Base-by-base conservation (phyloP, 2,329 filamentous ascomycete genomes). In the Epichloe festucae region DNA sequence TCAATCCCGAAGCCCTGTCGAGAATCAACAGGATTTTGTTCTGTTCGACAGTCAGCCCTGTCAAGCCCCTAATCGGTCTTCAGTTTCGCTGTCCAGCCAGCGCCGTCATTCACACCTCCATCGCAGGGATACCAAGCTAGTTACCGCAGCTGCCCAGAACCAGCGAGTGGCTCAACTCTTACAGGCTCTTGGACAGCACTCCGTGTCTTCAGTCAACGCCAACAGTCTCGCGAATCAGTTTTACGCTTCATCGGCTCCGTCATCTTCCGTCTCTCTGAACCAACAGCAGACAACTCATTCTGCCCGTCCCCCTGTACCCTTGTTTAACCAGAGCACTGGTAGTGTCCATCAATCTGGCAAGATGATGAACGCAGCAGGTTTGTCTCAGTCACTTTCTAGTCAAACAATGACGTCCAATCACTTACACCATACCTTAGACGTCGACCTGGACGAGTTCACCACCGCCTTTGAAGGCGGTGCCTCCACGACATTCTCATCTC, bases 11-110 rank as follows among this genome's bases (percentile, higher is more conserved):
- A 71, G 72, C 67, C 74, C 71, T 67, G 72, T 74, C 60, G 64
- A 67, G 60, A 60, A 58, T 53, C 78, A 78, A 64, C 76, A 84
- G 75, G 85, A 89, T 82, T 89, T 89, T 68, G 82, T 87, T 72
- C 80, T 89, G 76, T 87, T 83, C 82, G 76, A 78, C 67, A 72
- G 73, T 55, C 63, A 64, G 66, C 71, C 62, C 56, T 59, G 55
- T 58, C 63, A 58, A 57, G 62, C 49, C 63, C 66, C 56, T 70
- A 70, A 64, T 65, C 62, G 60, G 57, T 59, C 64, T 58, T 57
- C 68, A 58, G 64, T 62, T 56, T 67, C 67, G 55, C 69, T 71
- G 63, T 63, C 66, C 54, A 59, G 58, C 53, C 66, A 70, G 66
- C 73, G 70, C 61, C 70, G 64, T 70, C 70, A 68, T 68, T 73